phyloP scores from a whole-genome alignment of 257 asterid genomes.

The Capsicum pubescens region DNA sequence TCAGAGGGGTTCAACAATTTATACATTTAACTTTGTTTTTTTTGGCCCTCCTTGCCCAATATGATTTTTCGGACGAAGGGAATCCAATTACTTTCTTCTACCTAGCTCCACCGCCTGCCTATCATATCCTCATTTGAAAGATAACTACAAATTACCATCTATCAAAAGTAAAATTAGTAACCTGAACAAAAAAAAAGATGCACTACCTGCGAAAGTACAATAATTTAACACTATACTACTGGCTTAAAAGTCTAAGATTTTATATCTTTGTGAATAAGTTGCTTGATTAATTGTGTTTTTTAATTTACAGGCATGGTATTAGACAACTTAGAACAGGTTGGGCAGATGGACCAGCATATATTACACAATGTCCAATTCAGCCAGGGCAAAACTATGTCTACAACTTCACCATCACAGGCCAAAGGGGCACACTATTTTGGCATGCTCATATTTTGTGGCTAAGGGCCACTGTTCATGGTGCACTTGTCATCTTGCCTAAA shows the following conservation, averaged over 20 bases:
- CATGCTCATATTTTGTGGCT: constrained; percentile 93
- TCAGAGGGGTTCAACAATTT: background rate
- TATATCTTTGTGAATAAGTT: background rate
- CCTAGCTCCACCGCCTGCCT: background rate
- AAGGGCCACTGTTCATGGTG: constrained; percentile 88
- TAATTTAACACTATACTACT: background rate
- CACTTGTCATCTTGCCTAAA: constrained; percentile 81
- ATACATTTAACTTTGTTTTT: background rate
- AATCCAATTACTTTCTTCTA: background rate
- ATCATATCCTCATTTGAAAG: background rate
- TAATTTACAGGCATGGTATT: constrained; percentile 74
- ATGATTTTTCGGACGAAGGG: background rate
- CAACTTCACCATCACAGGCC: constrained; percentile 86
- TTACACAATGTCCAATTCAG: constrained; percentile 89
- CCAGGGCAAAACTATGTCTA: constrained; percentile 77
- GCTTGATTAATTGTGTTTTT: background rate
- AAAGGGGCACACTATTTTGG: constrained; percentile 90
- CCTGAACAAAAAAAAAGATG: background rate
- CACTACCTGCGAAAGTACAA: background rate
- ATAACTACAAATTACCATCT: background rate
- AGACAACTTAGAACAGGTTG: constrained; percentile 88
- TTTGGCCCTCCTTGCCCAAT: background rate
- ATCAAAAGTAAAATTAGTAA: background rate
- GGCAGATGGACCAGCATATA: constrained; percentile 97
- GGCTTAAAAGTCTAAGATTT: background rate